Base-by-base conservation (phyloP, 805 yeast genomes). In the Metschnikowia reukaufii region DNA sequence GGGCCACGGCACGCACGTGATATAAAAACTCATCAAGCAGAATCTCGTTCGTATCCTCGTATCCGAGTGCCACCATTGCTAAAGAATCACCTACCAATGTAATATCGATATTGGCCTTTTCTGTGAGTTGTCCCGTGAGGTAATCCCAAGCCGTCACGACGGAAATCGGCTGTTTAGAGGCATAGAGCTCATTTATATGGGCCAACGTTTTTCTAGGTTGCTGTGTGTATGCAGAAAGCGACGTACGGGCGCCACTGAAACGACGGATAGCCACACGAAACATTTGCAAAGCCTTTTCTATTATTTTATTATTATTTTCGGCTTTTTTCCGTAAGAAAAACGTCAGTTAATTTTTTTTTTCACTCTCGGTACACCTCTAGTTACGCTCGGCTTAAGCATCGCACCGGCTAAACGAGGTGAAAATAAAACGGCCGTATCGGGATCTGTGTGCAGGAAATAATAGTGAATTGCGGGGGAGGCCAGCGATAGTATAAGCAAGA, bases 21-120 rank as follows among this genome's bases (percentile, higher is more conserved):
- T 82, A 86, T 25, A 85, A 63, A 68, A 89, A 88, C 63, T 94
- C 92, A 9, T 88, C 91, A 42, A 89, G 78, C 2, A 83, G 76
- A 21, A 94, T 67, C 57, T 86, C 86, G 49, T 84, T 82, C 0
- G 98, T 85, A 35, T 86, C 82, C 2, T 73, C 74, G 60, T 85
- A 84, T 0, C 99, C 99, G 52, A 88, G 73, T 0, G 96, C 77
- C 0, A 88, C 91, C 97, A 90, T 92, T 0, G 97, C 89, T 20
- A 94, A 68, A 0, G 97, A 91, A 64, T 92, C 99, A 3, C 99
- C 99, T 4, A 92, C 83, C 2, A 92, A 73, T 6, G 84, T 73
- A 48, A 84, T 74, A 56, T 92, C 97, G 2, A 82, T 74, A 0
- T 78, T 76, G 0, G 91, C 79, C 15, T 73, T 64, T 19, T 84